A percentile compares a stretch with the other conserved stretches of the same genome.
Conservation (phyloP, 352 stramenopile genomes). For the Aphanomyces invadans region DNA sequence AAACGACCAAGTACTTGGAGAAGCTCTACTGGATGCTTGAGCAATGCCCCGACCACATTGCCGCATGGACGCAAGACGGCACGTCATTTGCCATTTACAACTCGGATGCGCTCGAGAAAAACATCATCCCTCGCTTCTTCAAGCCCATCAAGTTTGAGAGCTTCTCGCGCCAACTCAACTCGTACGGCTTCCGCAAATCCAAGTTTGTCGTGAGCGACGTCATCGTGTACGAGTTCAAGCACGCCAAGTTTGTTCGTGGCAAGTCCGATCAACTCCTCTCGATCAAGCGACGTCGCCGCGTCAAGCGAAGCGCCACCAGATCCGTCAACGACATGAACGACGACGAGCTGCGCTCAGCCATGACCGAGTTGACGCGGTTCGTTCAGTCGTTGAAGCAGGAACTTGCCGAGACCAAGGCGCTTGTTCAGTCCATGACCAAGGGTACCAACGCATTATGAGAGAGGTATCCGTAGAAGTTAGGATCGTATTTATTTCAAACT, state of each 20-base stretch:
- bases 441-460: not conserved
- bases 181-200: slow-evolving; percentile 88
- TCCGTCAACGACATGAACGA: slow-evolving; percentile 13
- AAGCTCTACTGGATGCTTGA: slow-evolving; percentile 24
- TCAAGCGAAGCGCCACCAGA: slow-evolving; percentile 14
- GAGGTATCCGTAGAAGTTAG: not conserved
- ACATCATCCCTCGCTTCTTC: slow-evolving; percentile 91
- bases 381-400: slow-evolving; percentile 20
- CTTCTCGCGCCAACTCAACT: slow-evolving; percentile 92
- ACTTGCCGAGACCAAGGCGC: slow-evolving; percentile 14
- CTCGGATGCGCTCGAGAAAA: slow-evolving; percentile 73
- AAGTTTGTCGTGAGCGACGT: slow-evolving; percentile 14
- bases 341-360: slow-evolving; percentile 9
- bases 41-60: slow-evolving; percentile 18
- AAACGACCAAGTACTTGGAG: slow-evolving; percentile 25
- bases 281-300: slow-evolving; percentile 23
- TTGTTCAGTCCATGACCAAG: slow-evolving; percentile 1
- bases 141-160: slow-evolving; percentile 95
- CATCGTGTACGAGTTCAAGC: slow-evolving; percentile 17
- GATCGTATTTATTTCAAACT: not conserved
- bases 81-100: slow-evolving; percentile 78
- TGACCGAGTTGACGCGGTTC: slow-evolving; percentile 11
- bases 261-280: slow-evolving; percentile 21
- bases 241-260: slow-evolving; percentile 23
- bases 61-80: slow-evolving; percentile 59